Percentiles rank a stretch among this genome's conserved stretches.
phyloP scores from a whole-genome alignment of 345 rosid species.

The Hibiscus syriacus region DNA sequence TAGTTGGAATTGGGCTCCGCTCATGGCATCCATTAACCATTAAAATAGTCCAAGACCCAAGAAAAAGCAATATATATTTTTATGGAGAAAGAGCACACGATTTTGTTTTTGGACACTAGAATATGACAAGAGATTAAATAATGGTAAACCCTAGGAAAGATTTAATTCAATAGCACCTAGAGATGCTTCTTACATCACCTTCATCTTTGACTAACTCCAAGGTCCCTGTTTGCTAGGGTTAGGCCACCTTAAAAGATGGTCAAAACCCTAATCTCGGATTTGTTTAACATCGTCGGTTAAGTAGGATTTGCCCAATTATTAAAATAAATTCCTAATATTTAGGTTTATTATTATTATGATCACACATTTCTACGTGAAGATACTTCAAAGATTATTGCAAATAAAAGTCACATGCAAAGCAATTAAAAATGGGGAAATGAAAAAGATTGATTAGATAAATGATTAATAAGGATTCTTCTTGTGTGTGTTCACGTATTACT shows the following conservation, averaged over 20 bases:
- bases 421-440: conserved; percentile 10
- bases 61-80: conserved; percentile 1
- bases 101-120: conserved; percentile 32
- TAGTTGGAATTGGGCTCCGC: conserved; percentile 26
- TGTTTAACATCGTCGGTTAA: not conserved
- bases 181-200: conserved; percentile 31
- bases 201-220: not conserved
- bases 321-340: not conserved
- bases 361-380: not conserved
- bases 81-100: conserved; percentile 9
- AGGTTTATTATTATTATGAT: not conserved
- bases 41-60: conserved; percentile 26
- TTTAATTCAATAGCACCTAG: conserved; percentile 29
- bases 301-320: not conserved
- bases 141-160: conserved; percentile 26
- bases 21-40: conserved; percentile 40
- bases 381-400: not conserved
- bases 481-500: conserved; percentile 22
- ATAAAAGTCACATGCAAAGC: conserved; percentile 36
- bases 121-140: conserved; percentile 34
- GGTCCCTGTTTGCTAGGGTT: not conserved
- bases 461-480: conserved; percentile 35
- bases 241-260: not conserved
- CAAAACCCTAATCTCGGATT: not conserved
- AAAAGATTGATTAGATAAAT: conserved; percentile 36